These are phyloP conservation scores for Panus rudis DNA, from an alignment of 768 basidiomycete species.

Conservation along the genomic window DNA sequence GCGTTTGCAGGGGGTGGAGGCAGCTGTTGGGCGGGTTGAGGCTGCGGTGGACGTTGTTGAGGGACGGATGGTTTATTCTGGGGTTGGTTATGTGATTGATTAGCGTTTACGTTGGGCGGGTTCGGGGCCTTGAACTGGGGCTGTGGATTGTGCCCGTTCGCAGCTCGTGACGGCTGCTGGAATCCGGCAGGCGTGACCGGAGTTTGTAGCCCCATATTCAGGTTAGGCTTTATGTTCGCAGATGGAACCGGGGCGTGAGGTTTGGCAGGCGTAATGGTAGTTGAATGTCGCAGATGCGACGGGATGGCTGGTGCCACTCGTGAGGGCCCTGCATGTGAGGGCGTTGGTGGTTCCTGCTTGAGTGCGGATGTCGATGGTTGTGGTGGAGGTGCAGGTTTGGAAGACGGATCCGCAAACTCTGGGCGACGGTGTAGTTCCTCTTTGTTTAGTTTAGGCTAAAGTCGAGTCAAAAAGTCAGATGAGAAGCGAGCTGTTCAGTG, in stretches of 20 bases:
- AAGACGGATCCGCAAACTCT: conserved; percentile 36
- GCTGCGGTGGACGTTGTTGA: background rate
- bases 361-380: conserved; percentile 2
- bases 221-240: no score
- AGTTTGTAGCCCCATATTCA: no score
- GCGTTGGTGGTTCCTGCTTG: background rate
- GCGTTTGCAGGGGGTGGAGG: conserved; percentile 6
- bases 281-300: conserved; percentile 7
- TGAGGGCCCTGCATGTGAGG: conserved; percentile 5
- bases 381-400: background rate
- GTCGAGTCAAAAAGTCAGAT: background rate
- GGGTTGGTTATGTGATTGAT: background rate
- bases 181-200: no score
- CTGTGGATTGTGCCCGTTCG: no score
- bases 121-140: no score
- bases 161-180: no score
- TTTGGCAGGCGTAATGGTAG: conserved; percentile 7
- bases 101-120: background rate
- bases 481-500: background rate
- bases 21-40: background rate
- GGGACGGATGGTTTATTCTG: conserved; percentile 10
- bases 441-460: conserved; percentile 61
- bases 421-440: conserved; percentile 63
- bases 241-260: no score
- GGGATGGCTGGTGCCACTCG: conserved; percentile 5